These are phyloP conservation scores for Polyporus arcularius DNA, from an alignment of 768 basidiomycete species.

Conservation along the genomic window DNA sequence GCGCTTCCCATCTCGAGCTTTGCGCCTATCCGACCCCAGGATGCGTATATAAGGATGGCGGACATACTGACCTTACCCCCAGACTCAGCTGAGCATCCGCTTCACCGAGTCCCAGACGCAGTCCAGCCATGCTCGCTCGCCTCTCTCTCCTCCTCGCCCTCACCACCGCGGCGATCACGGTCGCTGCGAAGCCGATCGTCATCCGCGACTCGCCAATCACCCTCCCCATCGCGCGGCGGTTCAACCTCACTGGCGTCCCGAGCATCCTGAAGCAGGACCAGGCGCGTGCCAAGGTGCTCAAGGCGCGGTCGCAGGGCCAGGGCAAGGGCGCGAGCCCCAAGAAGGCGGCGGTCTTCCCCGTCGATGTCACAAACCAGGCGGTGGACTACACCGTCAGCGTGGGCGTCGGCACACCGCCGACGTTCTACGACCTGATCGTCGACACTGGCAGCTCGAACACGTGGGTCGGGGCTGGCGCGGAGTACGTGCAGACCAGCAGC, in stretches of 20 bases:
- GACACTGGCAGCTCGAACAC: conserved; percentile 29
- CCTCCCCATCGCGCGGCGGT: conserved; percentile 16
- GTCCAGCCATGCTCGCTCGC: neutral
- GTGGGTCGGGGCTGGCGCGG: conserved; percentile 24
- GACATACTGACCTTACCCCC: neutral
- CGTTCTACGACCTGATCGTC: conserved; percentile 32
- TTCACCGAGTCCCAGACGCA: neutral
- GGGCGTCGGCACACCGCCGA: conserved; percentile 49
- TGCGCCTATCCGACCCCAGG: neutral
- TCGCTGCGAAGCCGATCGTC: conserved; percentile 9
- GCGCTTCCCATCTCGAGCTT: neutral
- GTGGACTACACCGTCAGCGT: conserved; percentile 30
- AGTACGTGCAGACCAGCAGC: conserved; percentile 20
- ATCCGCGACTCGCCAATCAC: conserved; percentile 13
- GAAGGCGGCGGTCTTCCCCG: conserved; percentile 4
- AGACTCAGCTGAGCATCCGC: neutral
- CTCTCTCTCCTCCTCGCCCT: neutral
- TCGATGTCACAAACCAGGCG: conserved; percentile 20
- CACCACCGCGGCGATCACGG: neutral
- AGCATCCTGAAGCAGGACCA: conserved; percentile 19
- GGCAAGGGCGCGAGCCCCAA: neutral
- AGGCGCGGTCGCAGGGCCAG: neutral
- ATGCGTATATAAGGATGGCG: neutral
- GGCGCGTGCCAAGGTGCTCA: conserved; percentile 17
- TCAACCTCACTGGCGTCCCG: conserved; percentile 14